These are phyloP conservation scores for Trametes cinnabarina DNA, from an alignment of 768 basidiomycete species.

Conservation along the genomic window DNA sequence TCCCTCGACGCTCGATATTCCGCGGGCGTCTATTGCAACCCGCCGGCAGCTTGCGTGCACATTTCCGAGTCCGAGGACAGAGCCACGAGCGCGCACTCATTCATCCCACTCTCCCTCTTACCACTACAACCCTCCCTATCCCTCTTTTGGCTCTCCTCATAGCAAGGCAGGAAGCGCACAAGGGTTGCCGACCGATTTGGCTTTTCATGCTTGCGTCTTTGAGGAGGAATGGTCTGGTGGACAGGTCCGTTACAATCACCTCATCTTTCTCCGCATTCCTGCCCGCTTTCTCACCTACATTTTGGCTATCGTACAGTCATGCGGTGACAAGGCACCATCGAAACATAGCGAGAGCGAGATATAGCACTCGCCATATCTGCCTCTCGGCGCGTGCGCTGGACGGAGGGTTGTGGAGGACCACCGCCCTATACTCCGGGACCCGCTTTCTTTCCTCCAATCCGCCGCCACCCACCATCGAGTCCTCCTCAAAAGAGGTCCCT, in stretches of 20 bases:
- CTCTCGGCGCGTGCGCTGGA: not conserved
- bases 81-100: not conserved
- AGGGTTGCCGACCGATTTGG: not conserved
- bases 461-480: constrained; percentile 22
- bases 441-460: constrained; percentile 31
- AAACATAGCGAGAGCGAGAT: not conserved
- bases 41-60: constrained; percentile 10
- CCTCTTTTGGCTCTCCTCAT: not conserved
- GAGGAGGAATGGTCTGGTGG: constrained; percentile 37
- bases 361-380: not conserved
- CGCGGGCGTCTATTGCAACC: constrained; percentile 1
- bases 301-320: constrained; percentile 9
- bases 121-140: not conserved
- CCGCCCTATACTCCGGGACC: not conserved
- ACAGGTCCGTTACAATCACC: constrained; percentile 36
- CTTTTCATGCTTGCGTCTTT: constrained; percentile 39
- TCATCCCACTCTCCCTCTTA: not conserved
- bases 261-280: not conserved
- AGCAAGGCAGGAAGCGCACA: not conserved
- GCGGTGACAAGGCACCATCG: constrained; percentile 15
- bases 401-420: constrained; percentile 1
- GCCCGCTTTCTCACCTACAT: not conserved
- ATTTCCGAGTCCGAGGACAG: constrained; percentile 3
- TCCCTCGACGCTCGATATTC: too few relatives aligned
- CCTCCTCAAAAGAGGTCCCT: constrained; percentile 23